phyloP scores from a whole-genome alignment of 805 yeast genomes.

The Alloascoidea africana region DNA sequence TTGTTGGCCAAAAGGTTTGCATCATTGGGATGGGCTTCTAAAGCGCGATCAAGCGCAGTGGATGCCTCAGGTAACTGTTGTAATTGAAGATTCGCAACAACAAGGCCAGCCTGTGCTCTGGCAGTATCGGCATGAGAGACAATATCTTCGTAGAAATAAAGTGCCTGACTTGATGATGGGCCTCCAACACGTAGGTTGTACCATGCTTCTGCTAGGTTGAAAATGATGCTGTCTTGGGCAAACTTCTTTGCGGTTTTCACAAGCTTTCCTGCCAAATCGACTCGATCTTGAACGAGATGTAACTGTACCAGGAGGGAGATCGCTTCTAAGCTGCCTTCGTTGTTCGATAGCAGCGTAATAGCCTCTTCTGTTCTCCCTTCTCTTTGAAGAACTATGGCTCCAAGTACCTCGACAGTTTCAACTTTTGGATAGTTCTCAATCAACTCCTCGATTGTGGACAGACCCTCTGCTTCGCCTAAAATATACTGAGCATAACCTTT shows the following conservation, averaged over 20 bases:
- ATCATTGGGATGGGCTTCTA: slow-evolving; percentile 21
- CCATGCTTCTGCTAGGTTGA: slow-evolving; percentile 73
- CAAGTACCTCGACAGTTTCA: slow-evolving; percentile 21
- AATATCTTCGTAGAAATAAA: slow-evolving; percentile 52
- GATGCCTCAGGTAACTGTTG: slow-evolving; percentile 73
- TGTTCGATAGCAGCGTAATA: slow-evolving; percentile 20
- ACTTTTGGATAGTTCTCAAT: slow-evolving; percentile 11
- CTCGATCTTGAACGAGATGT: slow-evolving; percentile 23
- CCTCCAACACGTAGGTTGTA: slow-evolving; percentile 27
- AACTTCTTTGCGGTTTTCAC: slow-evolving; percentile 28
- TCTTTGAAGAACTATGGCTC: slow-evolving; percentile 24
- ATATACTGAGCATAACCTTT: slow-evolving; percentile 13
- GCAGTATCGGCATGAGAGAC: slow-evolving; percentile 35
- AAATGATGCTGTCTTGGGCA: slow-evolving; percentile 59
- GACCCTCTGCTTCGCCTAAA: slow-evolving; percentile 6
- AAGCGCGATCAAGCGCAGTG: slow-evolving; percentile 29
- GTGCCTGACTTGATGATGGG: slow-evolving; percentile 21
- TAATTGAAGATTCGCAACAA: slow-evolving; percentile 65
- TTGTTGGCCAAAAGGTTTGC: slow-evolving; percentile 39
- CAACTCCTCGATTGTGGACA: slow-evolving; percentile 10
- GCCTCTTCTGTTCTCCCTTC: slow-evolving; percentile 28
- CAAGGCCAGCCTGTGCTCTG: slow-evolving; percentile 43
- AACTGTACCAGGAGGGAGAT: slow-evolving; percentile 21
- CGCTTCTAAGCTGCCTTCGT: slow-evolving; percentile 23
- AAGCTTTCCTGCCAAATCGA: slow-evolving; percentile 30